Evolutionary conservation across 2,329 filamentous ascomycete species (phyloP).

Genomic region (Fusarium equiseti): DNA sequence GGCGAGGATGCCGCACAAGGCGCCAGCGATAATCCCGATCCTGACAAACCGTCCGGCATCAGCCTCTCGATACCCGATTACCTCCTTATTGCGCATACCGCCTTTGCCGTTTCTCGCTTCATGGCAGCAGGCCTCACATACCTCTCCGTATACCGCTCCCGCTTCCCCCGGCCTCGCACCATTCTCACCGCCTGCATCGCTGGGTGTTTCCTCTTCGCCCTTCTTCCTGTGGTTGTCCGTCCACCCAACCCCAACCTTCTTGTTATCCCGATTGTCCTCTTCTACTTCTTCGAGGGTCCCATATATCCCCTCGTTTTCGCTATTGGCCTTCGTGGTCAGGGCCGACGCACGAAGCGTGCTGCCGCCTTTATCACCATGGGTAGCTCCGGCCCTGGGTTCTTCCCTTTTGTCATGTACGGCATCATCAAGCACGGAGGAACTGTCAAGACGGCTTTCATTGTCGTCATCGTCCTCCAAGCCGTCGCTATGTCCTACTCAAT

Average conservation of each 20-base stretch:
- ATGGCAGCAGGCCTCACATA: conserved; percentile 74
- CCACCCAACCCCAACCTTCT: conserved; percentile 62
- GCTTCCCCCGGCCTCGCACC: conserved; percentile 74
- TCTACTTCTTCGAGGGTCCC: conserved; percentile 85
- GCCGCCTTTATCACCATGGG: conserved; percentile 83
- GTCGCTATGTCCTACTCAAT: conserved; percentile 62
- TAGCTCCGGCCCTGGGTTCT: conserved; percentile 77
- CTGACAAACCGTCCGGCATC: conserved; percentile 59
- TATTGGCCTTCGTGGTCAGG: conserved; percentile 82
- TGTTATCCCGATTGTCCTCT: conserved; percentile 73
- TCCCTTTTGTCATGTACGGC: conserved; percentile 79
- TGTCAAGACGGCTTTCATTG: conserved; percentile 72
- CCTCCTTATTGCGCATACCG: conserved; percentile 77
- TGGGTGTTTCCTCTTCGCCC: conserved; percentile 69
- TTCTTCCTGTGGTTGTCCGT: conserved; percentile 61
- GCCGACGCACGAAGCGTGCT: conserved; percentile 82
- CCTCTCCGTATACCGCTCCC: conserved; percentile 59
- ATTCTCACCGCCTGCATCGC: conserved; percentile 73
- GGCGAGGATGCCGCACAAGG: conserved; percentile 41
- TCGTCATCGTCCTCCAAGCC: conserved; percentile 68
- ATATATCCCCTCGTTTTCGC: conserved; percentile 87
- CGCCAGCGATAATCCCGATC: conserved; percentile 48
- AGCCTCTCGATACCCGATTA: conserved; percentile 71
- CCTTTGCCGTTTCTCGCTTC: conserved; percentile 81
- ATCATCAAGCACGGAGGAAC: conserved; percentile 70